Conservation (phyloP, 108 stramenopile species). For the Chaetoceros tenuissimus region DNA sequence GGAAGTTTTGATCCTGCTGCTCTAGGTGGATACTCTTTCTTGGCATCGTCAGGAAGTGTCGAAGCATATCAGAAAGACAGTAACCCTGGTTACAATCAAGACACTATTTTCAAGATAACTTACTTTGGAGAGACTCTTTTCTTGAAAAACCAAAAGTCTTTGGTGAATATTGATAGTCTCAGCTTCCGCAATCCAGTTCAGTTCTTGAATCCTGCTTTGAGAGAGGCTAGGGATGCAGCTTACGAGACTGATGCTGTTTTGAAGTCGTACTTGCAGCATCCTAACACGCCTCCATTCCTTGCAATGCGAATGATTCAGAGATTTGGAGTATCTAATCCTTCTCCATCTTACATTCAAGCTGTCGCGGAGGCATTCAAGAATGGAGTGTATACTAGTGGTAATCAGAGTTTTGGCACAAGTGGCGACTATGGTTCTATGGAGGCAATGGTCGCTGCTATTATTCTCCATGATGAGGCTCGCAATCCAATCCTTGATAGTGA, state of each 20-base stretch:
- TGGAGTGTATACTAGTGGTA: conserved; percentile 21
- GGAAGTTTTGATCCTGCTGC: conserved; percentile 19
- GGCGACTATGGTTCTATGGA: conserved; percentile 48
- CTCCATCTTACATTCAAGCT: conserved; percentile 40
- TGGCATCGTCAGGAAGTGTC: too few relatives aligned
- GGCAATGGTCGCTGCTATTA: conserved; percentile 42
- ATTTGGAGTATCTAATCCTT: conserved; percentile 52
- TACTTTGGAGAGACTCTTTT: background rate
- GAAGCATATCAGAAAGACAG: too few relatives aligned
- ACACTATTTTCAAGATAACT: conserved; percentile 5
- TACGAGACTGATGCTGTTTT: too few relatives aligned
- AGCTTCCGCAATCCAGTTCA: conserved; percentile 27
- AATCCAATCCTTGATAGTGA: conserved; percentile 33
- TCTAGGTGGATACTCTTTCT: too few relatives aligned
- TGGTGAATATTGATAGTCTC: too few relatives aligned
- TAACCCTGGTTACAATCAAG: background rate
- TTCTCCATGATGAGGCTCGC: conserved; percentile 49
- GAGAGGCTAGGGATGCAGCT: conserved; percentile 21
- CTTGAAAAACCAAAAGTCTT: background rate
- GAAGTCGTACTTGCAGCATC: conserved; percentile 38
- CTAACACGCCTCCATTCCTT: conserved; percentile 50
- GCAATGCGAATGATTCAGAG: conserved; percentile 30
- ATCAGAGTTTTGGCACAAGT: conserved; percentile 20
- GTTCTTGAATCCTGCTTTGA: conserved; percentile 19
- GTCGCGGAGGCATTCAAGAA: conserved; percentile 43